These are phyloP conservation scores for Linum trigynum DNA, from an alignment of 345 rosid species.

Conservation along the genomic window DNA sequence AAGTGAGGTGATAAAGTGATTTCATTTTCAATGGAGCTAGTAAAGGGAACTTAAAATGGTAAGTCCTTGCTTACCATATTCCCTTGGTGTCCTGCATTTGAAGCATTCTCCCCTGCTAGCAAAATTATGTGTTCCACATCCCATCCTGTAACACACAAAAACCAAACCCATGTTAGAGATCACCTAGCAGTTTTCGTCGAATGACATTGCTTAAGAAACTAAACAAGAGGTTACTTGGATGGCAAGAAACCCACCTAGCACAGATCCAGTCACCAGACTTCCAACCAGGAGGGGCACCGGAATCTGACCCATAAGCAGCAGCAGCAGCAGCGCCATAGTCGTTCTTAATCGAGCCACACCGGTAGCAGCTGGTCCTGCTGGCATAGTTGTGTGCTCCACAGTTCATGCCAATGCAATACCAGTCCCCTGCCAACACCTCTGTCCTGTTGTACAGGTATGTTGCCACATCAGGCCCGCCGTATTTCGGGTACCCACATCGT, in stretches of 20 bases:
- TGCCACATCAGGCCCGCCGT: conserved; percentile 64
- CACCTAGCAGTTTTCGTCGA: background rate
- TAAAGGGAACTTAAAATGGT: background rate
- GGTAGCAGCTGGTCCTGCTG: conserved; percentile 58
- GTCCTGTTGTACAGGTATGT: conserved; percentile 41
- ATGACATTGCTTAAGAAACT: background rate
- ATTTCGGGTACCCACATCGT: conserved; percentile 61
- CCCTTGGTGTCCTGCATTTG: conserved; percentile 26
- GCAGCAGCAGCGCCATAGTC: conserved; percentile 13
- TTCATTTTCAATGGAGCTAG: too few species aligned
- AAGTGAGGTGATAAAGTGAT: too few species aligned
- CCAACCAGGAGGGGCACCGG: conserved; percentile 46
- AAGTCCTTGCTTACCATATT: conserved; percentile 5
- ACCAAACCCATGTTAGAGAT: background rate
- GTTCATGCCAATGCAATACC: conserved; percentile 55
- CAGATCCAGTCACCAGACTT: conserved; percentile 86
- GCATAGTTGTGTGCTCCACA: conserved; percentile 78
- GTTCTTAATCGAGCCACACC: conserved; percentile 51
- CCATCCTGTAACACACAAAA: conserved; percentile 14
- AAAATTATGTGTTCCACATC: conserved; percentile 30
- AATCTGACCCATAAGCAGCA: conserved; percentile 11
- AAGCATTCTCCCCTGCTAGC: conserved; percentile 33
- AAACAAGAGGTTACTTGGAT: background rate
- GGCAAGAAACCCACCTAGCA: conserved; percentile 32
- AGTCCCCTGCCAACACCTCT: conserved; percentile 67